Base-by-base conservation (phyloP, 768 basidiomycete species). In the Nevesoporus exiguus region DNA sequence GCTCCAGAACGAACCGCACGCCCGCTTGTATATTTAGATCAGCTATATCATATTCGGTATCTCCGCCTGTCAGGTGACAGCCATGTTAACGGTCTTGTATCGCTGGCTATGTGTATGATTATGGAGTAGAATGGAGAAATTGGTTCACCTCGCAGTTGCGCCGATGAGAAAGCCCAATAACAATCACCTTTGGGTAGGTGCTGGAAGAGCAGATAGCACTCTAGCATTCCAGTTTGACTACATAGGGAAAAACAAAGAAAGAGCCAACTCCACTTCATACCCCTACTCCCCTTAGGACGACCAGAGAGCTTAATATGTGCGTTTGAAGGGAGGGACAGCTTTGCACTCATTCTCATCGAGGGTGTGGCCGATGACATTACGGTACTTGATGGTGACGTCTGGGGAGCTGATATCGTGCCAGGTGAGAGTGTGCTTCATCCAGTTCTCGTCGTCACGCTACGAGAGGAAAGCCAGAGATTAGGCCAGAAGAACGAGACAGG, bases 291-390 rank as follows among this genome's bases (percentile, higher is more conserved):
- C 43, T 30, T 7, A 1, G 21, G 9, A n/a, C 7, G 27, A 47
- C 40, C 29, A 25, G 45, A 36, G 22, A 44, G 10, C 31, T 47
- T 80, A 95, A 74, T 95, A 96, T 51, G 90, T 90, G 72, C 93
- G 91, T 81, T 96, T 96, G 85, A 97, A 97, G 14, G 96, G 96
- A 59, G 96, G 96, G 31, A 98, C 93, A 37, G 88, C 67, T 79
- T 95, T 96, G 87, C 95, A 96, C 77, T 98, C 96, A 65, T 83
- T 87, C 76, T 96, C 92, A 68, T 99, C 96, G 41, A 98, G 82
- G 41, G 97, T 98, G 46, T 73, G 81, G 61, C 73, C 77, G 65
- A 92, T 95, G 61, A 99, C 97, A 25, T 71, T 67, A 64, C 97
- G 90, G 76, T 98, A 99, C 65, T 82, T 82, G 73, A 99, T 84